A percentile compares a stretch with the other conserved stretches of the same genome.
phyloP scores from a whole-genome alignment of 768 basidiomycete species.

The Auricularia sp. region DNA sequence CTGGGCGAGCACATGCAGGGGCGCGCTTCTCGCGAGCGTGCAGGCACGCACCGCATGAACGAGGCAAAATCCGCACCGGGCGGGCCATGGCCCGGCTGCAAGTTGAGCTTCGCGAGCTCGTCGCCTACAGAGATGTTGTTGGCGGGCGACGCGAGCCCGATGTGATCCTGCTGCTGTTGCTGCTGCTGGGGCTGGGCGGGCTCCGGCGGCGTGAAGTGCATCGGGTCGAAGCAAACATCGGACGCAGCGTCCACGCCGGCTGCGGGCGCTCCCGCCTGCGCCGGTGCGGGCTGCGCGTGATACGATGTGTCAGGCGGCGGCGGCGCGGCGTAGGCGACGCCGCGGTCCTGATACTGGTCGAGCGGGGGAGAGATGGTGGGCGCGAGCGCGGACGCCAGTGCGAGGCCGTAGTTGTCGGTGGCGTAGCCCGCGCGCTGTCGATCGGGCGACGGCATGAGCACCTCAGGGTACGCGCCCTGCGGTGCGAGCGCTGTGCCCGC shows the following conservation, averaged over 20 bases:
- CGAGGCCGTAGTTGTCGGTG: background rate
- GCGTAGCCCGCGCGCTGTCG: background rate
- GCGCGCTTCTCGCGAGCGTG: background rate
- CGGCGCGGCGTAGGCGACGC: background rate
- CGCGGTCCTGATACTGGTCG: background rate
- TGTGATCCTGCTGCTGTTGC: background rate
- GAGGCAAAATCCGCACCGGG: constrained; percentile 62
- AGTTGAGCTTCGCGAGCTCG: background rate
- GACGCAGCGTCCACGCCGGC: background rate
- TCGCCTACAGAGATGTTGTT: background rate
- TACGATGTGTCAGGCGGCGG: background rate
- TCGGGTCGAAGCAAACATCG: background rate
- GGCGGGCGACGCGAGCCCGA: background rate
- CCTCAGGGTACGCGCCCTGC: background rate
- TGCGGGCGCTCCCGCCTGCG: background rate
- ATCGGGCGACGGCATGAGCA: background rate
- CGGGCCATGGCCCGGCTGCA: constrained; percentile 31
- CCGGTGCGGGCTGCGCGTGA: background rate
- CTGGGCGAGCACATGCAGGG: constrained; percentile 14
- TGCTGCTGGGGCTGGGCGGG: background rate
- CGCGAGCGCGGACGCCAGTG: background rate
- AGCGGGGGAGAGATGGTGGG: background rate
- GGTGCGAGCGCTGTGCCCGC: background rate
- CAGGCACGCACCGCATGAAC: constrained; percentile 55
- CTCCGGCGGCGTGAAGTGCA: background rate